Conservation (phyloP, 2,329 filamentous ascomycete species). For the Trichoderma brevicompactum region DNA sequence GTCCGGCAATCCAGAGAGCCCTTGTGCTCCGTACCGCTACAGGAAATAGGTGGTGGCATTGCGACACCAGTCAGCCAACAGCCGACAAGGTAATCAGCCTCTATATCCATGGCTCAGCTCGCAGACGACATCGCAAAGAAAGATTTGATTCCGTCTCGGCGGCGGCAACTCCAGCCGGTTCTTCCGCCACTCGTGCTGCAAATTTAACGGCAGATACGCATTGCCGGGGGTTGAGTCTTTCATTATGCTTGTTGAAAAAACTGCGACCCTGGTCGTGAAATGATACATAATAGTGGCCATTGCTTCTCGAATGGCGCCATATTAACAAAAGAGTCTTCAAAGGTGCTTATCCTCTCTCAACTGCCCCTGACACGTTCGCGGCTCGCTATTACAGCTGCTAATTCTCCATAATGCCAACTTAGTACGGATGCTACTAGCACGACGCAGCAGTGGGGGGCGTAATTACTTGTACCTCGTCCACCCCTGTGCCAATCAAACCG, state of each 20-base stretch:
- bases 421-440: not conserved
- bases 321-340: not conserved
- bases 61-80: not conserved
- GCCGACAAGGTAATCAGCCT: not conserved
- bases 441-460: conserved; percentile 3
- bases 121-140: not conserved
- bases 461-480: conserved; percentile 5
- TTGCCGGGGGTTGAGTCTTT: not conserved
- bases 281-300: conserved; percentile 1
- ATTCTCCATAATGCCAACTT: not conserved
- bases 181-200: conserved; percentile 5
- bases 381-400: not conserved
- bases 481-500: conserved; percentile 27
- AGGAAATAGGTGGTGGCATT: not conserved
- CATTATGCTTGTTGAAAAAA: not conserved
- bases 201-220: not conserved
- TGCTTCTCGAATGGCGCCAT: conserved; percentile 20
- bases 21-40: conserved; percentile 10
- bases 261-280: conserved; percentile 1
- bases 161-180: conserved; percentile 17
- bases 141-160: not conserved
- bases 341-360: not conserved
- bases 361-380: too few species aligned
- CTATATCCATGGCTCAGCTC: too few species aligned
- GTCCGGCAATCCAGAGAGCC: conserved; percentile 2